phyloP scores from a whole-genome alignment of 2,329 filamentous ascomycete species.

The Metarhizium brunneum region DNA sequence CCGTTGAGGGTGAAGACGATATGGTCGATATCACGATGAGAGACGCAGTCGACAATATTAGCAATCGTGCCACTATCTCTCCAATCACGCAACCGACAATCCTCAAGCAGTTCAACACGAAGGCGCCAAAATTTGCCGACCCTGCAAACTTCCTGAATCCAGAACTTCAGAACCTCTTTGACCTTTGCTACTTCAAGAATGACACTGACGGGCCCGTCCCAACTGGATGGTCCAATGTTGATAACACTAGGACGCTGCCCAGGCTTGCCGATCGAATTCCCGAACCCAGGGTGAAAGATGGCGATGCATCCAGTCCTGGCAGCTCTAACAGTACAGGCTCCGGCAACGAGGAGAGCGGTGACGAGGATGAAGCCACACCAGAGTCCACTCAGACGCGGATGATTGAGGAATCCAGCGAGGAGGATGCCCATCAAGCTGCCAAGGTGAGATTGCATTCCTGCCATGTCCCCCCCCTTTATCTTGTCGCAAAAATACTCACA shows the following conservation, averaged over 20 bases:
- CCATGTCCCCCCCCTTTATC: neutral
- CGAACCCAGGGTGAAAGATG: conserved; percentile 31
- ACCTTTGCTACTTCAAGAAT: conserved; percentile 57
- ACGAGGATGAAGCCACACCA: conserved; percentile 34
- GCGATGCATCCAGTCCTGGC: conserved; percentile 39
- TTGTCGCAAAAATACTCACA: conserved; percentile 1
- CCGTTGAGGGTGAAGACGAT: conserved; percentile 80
- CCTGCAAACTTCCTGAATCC: conserved; percentile 50
- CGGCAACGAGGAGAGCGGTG: conserved; percentile 41
- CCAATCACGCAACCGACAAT: conserved; percentile 16
- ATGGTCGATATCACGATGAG: conserved; percentile 86
- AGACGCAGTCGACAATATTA: conserved; percentile 35
- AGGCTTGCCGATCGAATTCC: conserved; percentile 38
- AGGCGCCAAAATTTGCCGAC: conserved; percentile 43
- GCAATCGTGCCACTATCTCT: conserved; percentile 14
- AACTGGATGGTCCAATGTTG: conserved; percentile 57
- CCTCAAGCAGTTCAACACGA: conserved; percentile 38
- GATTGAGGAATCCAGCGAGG: conserved; percentile 49
- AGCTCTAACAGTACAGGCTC: conserved; percentile 38
- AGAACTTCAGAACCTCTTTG: conserved; percentile 63
- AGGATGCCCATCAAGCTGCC: conserved; percentile 27
- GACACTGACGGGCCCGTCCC: conserved; percentile 49
- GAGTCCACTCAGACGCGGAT: conserved; percentile 39
- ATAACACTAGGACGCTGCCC: conserved; percentile 49
- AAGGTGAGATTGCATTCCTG: conserved; percentile 14